Evolutionary conservation across 495 filamentous ascomycete genomes (phyloP).

Genomic region (Thermothielavioides terrestris): DNA sequence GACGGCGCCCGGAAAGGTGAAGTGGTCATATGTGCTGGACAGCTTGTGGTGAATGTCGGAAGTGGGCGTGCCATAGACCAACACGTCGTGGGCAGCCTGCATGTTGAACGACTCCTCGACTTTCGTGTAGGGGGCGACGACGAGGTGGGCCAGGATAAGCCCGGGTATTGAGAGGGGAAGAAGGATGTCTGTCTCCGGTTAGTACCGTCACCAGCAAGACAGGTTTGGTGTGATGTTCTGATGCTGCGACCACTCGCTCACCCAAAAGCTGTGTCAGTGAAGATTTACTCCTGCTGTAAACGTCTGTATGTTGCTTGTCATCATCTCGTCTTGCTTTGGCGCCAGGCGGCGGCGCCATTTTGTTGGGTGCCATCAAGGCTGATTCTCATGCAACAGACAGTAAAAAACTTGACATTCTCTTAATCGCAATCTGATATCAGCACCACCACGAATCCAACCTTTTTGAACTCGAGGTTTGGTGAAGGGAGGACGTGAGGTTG

Average conservation of each 20-base stretch:
- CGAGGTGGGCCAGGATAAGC: conserved; percentile 66
- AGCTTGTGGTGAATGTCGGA: conserved; percentile 42
- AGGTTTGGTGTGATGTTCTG: neutral
- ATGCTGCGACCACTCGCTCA: neutral
- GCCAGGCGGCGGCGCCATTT: neutral
- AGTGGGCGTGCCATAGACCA: conserved; percentile 66
- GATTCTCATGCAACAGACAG: no score
- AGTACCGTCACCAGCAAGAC: neutral
- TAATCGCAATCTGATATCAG: no score
- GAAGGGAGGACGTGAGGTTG: no score
- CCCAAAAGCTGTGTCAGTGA: neutral
- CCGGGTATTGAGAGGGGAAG: conserved; percentile 51
- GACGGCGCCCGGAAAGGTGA: conserved; percentile 82
- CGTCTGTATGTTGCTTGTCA: neutral
- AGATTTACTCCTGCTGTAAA: neutral
- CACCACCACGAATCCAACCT: no score
- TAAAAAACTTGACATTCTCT: no score
- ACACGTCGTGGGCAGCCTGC: conserved; percentile 86
- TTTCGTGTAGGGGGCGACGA: conserved; percentile 85
- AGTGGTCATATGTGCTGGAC: conserved; percentile 70
- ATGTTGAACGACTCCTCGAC: conserved; percentile 99
- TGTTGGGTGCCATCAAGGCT: no score
- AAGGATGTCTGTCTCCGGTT: conserved; percentile 35
- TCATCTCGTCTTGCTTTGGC: neutral
- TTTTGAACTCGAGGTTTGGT: no score